Evolutionary conservation across 345 rosid genomes (phyloP), one percentile per base, ranked within the genome.

Genomic region (Cochlearia excelsa): DNA sequence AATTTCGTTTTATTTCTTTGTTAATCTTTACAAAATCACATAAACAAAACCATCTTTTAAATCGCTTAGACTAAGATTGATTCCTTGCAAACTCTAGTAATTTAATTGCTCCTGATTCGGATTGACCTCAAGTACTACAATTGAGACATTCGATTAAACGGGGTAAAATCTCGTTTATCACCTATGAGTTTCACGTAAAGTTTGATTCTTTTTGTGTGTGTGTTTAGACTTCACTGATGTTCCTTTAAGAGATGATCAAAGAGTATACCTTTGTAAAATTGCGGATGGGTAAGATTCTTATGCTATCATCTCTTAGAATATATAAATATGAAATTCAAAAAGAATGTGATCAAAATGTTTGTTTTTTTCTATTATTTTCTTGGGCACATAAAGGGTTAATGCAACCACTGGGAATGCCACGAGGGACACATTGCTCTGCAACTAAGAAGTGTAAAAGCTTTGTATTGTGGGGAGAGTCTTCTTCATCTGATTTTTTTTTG

Each of bases 151-250:
- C n/a, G n/a, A n/a, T n/a, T 49, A 49, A 30, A 30, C 48, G 60
- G 43, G 0, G 4, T 33, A 5, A 37, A 4, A 6, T 56, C 26
- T 54, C 39, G n/a, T 72, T 44, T 46, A 3, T 30, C 11, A 53
- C 9, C 35, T 61, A 31, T 27, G 7, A 35, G 34, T 30, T 56
- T 66, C 23, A 53, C 47, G 10, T 30, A 8, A 46, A 6, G 34
- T 43, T 37, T 45, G 27, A 46, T 51, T 46, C 56, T 7, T 65
- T 26, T 40, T 44, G 23, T 58, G 30, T 46, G 27, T 51, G 3
- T n/a, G 10, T 44, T 37, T 78, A 92, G 96, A 92, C 63, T 92
- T 92, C 83, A 86, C 98, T 35, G 98, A 92, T 68, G 96, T 88
- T 58, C 95, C 91, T 43, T 55, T 86, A 65, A 80, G 98, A 75